phyloP scores from a whole-genome alignment of 2,329 filamentous ascomycete species.

The Immersiporthe knoxdaviesiana region DNA sequence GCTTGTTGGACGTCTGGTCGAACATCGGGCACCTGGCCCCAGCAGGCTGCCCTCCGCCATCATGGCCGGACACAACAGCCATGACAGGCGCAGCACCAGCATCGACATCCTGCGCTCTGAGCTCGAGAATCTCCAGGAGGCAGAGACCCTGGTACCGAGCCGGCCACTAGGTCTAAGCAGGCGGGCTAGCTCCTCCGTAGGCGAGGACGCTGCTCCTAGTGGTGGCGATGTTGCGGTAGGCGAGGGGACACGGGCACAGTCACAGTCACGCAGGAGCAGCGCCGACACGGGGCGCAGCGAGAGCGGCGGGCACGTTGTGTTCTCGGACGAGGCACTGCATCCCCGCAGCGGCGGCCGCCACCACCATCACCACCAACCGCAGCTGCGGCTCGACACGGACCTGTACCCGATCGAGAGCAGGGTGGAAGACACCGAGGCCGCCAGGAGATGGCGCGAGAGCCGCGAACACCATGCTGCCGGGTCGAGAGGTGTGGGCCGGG shows the following conservation, averaged over 20 bases:
- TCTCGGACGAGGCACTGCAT: constrained; percentile 17
- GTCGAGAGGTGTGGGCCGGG: background rate
- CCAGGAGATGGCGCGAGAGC: constrained; percentile 27
- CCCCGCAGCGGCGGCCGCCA: background rate
- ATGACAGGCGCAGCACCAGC: constrained; percentile 25
- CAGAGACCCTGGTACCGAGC: constrained; percentile 18
- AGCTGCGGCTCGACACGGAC: constrained; percentile 31
- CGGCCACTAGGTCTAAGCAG: constrained; percentile 2
- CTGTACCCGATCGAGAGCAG: constrained; percentile 41
- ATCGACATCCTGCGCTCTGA: constrained; percentile 33
- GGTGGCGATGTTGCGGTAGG: background rate
- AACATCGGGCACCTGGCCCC: background rate
- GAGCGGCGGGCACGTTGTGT: constrained; percentile 18
- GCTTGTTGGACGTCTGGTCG: background rate
- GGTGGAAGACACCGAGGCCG: constrained; percentile 30
- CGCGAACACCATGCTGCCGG: constrained; percentile 8
- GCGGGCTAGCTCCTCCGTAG: background rate
- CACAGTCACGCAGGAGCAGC: constrained; percentile 9
- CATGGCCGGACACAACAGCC: constrained; percentile 33
- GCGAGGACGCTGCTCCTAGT: background rate
- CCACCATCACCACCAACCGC: constrained; percentile 8
- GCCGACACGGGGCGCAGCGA: constrained; percentile 24
- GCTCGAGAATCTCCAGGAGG: constrained; percentile 35
- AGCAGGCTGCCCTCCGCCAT: background rate
- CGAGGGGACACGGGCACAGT: background rate